A percentile compares a stretch with the other conserved stretches of the same genome.
Conservation (phyloP, 305 asterid genomes). For the Fraxinus dipetala region DNA sequence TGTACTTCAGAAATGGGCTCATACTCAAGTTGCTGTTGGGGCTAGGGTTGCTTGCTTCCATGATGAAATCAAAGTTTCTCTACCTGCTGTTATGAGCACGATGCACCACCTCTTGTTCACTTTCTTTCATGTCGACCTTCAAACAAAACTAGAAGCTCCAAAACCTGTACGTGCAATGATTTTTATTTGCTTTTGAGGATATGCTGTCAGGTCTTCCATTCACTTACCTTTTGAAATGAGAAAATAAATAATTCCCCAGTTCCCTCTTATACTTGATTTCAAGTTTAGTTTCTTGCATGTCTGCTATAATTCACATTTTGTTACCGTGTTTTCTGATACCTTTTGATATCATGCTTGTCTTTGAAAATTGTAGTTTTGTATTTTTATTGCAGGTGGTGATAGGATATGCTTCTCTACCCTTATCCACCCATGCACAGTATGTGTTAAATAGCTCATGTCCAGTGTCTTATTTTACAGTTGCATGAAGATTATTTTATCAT, state of each 20-base stretch:
- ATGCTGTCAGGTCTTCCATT: constrained; percentile 20
- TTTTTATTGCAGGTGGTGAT: constrained; percentile 73
- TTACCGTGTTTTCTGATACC: constrained; percentile 8
- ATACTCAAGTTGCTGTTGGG: constrained; percentile 95
- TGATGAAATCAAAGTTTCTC: constrained; percentile 92
- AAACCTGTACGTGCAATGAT: constrained; percentile 71
- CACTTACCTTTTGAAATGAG: constrained; percentile 10
- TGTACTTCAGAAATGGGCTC: constrained; percentile 68
- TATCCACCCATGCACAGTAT: constrained; percentile 91
- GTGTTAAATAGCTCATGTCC: constrained; percentile 28
- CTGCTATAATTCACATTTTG: constrained; percentile 15
- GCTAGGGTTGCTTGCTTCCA: constrained; percentile 92
- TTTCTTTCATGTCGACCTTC: constrained; percentile 93
- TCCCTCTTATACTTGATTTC: constrained; percentile 20
- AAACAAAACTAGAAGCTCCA: constrained; percentile 92
- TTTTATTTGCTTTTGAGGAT: constrained; percentile 25
- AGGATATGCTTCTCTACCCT: constrained; percentile 91
- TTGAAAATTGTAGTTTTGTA: constrained; percentile 26
- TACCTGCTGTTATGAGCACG: constrained; percentile 96
- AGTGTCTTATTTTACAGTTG: constrained; percentile 21
- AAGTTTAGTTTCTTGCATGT: constrained; percentile 18
- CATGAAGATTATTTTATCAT: constrained; percentile 13
- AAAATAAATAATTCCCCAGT: constrained; percentile 15
- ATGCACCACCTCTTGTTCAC: constrained; percentile 94
- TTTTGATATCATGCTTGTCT: constrained; percentile 20